Conservation (phyloP, 2,329 filamentous ascomycete genomes). For the Mycosphaerella arachidis region DNA sequence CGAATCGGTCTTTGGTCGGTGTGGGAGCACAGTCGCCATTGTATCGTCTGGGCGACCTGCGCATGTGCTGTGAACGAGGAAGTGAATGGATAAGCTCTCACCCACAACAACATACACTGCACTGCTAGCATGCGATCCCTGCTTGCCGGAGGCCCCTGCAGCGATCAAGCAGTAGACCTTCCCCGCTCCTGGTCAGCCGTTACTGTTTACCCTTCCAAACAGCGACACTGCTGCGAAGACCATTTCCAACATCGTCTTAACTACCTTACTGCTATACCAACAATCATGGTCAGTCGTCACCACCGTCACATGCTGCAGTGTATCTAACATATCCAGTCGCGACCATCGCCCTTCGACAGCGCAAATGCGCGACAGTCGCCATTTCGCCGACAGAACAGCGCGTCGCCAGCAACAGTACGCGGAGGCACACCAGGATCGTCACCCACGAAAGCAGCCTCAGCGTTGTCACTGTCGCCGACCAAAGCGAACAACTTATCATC, state of each 20-base stretch:
- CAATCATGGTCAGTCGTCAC: neutral
- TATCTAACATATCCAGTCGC: neutral
- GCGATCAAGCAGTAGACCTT: neutral
- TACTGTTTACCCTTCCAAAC: neutral
- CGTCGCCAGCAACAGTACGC: constrained; percentile 25
- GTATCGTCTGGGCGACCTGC: neutral
- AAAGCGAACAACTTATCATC: constrained; percentile 27
- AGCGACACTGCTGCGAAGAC: neutral
- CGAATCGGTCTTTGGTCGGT: constrained; percentile 29
- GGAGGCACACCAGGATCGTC: constrained; percentile 39
- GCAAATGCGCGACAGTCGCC: constrained; percentile 30
- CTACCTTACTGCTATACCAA: neutral
- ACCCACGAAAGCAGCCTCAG: constrained; percentile 33
- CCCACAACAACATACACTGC: too few relatives aligned
- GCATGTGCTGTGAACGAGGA: neutral
- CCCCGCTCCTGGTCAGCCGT: neutral
- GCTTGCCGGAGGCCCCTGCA: neutral
- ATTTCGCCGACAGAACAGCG: constrained; percentile 32
- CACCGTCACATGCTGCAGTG: neutral
- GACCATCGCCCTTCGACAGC: constrained; percentile 17
- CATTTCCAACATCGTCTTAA: neutral
- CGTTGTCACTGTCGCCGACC: constrained; percentile 23
- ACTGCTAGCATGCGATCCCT: neutral
- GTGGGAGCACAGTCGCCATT: constrained; percentile 31
- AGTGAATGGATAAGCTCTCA: too few relatives aligned